Conservation (phyloP, 352 stramenopile genomes). For the Phytophthora chlamydospora region DNA sequence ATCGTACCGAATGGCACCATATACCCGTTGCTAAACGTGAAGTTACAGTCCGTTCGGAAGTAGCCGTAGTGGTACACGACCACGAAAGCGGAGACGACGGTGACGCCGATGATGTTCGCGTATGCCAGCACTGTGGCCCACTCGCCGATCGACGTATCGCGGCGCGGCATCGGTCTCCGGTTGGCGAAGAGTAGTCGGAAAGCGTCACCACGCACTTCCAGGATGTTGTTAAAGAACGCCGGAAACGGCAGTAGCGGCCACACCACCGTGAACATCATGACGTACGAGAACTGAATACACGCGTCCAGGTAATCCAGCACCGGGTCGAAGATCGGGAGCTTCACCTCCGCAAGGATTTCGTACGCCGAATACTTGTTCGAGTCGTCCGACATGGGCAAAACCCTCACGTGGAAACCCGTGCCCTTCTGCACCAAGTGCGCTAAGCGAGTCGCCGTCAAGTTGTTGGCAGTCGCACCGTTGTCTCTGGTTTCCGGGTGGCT, state of each 20-base stretch:
- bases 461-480: conserved; percentile 21
- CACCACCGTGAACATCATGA: conserved; percentile 92
- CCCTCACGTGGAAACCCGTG: conserved; percentile 70
- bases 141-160: conserved; percentile 83
- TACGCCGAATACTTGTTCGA: conserved; percentile 89
- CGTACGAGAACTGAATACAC: conserved; percentile 91
- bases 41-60: conserved; percentile 82
- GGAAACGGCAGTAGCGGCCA: conserved; percentile 88
- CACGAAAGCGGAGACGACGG: conserved; percentile 80
- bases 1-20: conserved; percentile 82
- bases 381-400: conserved; percentile 79
- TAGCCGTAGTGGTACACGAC: conserved; percentile 88
- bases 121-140: conserved; percentile 87
- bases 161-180: conserved; percentile 79
- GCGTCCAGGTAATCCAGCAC: conserved; percentile 89
- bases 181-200: conserved; percentile 85
- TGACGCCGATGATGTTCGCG: conserved; percentile 87
- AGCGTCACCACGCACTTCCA: conserved; percentile 86
- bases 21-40: conserved; percentile 64
- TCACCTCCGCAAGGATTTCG: conserved; percentile 85
- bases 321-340: conserved; percentile 83
- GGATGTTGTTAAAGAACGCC: conserved; percentile 88
- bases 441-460: conserved; percentile 72
- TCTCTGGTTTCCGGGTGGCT: conserved; percentile 26
- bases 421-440: conserved; percentile 70